Conservation (phyloP, 306 rosid genomes). For the Notholithocarpus densiflorus region DNA sequence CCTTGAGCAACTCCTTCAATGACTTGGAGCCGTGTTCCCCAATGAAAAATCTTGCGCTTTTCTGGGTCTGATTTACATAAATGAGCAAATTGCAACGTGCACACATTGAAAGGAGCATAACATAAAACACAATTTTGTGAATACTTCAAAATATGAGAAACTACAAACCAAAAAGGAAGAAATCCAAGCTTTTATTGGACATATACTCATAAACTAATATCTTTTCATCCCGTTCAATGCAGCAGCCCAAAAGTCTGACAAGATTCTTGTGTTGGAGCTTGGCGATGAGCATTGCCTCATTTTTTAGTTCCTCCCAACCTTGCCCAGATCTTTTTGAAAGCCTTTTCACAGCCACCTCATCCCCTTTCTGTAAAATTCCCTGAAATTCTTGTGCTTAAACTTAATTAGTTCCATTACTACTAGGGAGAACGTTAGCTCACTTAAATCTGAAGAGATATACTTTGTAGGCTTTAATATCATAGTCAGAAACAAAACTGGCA, state of each 20-base stretch:
- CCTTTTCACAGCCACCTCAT: constrained; percentile 37
- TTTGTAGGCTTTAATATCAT: no score
- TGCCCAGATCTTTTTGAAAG: constrained; percentile 34
- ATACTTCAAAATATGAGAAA: background rate
- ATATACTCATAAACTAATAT: constrained; percentile 27
- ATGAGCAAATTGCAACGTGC: background rate
- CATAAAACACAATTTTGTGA: no score
- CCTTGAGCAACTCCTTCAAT: constrained; percentile 35
- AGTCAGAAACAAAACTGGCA: no score
- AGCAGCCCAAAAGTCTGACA: constrained; percentile 34
- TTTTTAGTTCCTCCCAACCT: constrained; percentile 39
- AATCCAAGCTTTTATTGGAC: constrained; percentile 39
- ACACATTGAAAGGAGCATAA: background rate
- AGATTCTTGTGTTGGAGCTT: constrained; percentile 42
- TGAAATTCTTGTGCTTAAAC: background rate
- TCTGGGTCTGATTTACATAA: constrained; percentile 8
- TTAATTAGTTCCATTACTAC: no score
- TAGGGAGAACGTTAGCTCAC: no score
- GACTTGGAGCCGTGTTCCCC: constrained; percentile 26
- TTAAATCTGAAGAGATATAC: no score
- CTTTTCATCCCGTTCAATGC: constrained; percentile 30
- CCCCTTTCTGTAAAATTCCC: constrained; percentile 29
- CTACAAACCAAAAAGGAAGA: constrained; percentile 30
- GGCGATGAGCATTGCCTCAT: constrained; percentile 33
- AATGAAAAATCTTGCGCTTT: constrained; percentile 14